phyloP scores from a whole-genome alignment of 2,329 filamentous ascomycete species.

The Geosmithia putterillii region DNA sequence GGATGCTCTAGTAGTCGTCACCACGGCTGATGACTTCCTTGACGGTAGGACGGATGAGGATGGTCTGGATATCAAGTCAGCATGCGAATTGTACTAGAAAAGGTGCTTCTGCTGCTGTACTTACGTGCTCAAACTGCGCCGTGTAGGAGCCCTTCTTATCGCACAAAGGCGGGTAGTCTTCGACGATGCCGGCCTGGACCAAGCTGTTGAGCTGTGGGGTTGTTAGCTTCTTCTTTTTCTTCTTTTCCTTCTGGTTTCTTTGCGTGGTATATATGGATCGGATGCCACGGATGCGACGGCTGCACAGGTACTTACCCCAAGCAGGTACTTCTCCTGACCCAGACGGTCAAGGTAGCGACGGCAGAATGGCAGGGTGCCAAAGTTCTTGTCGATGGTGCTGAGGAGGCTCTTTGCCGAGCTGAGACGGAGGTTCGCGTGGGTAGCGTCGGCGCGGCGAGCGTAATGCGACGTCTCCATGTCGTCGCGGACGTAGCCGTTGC shows the following conservation, averaged over 20 bases:
- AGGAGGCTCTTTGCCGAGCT: conserved; percentile 76
- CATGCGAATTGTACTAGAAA: conserved; percentile 5
- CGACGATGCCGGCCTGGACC: conserved; percentile 71
- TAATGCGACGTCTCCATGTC: conserved; percentile 90
- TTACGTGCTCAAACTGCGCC: conserved; percentile 87
- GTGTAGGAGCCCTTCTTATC: conserved; percentile 94
- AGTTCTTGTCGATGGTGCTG: conserved; percentile 90
- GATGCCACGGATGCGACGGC: neutral
- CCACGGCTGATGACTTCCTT: conserved; percentile 83
- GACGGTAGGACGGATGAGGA: conserved; percentile 64
- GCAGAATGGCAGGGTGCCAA: conserved; percentile 85
- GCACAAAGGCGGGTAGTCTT: conserved; percentile 78
- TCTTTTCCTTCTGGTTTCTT: no score
- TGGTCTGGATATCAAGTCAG: conserved; percentile 38
- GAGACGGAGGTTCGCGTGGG: conserved; percentile 64
- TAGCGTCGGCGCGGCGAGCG: conserved; percentile 59
- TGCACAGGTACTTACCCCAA: conserved; percentile 61
- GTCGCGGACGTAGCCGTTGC: conserved; percentile 76
- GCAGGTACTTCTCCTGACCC: conserved; percentile 88
- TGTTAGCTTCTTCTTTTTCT: no score
- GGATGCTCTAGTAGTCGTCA: conserved; percentile 56
- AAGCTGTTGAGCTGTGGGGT: conserved; percentile 74
- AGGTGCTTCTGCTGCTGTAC: conserved; percentile 18
- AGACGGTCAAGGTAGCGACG: conserved; percentile 81
- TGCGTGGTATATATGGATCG: no score